Base-by-base conservation (phyloP, 768 basidiomycete genomes). In the Brasilioporus rufonigricans region DNA sequence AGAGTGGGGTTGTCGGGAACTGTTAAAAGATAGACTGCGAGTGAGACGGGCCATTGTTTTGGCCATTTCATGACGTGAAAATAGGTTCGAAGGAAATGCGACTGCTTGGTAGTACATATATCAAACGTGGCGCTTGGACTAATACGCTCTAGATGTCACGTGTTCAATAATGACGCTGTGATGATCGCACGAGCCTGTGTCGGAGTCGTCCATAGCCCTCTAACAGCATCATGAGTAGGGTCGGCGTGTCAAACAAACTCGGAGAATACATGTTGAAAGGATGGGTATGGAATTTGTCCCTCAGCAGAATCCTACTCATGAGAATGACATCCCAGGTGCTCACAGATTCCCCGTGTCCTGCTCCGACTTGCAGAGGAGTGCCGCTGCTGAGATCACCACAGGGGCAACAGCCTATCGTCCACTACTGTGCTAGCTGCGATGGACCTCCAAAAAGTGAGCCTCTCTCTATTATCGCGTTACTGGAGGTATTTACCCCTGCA, bases 231-330 rank as follows among this genome's bases (percentile, higher is more conserved):
- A 86, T 86, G 84, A 73, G 73, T 36, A 77, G 73, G 26, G 71
- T 83, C 40, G 68, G 86, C 61, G 77, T 87, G 11, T 82, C 89
- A n/a, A 71, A 71, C 55, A 78, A 73, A 36, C 77, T 91, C 16
- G 87, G 87, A 5, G 80, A 85, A 58, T 86, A 81, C 57, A 83
- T 92, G 83, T 73, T 90, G 59, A 84, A 81, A 68, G 89, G 89
- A 61, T 90, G 88, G 88, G 89, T 88, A 55, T 24, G 60, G 14
- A 9, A 14, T 0, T 21, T 16, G 5, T 24, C 19, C 8, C 39
- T 44, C 4, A 19, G 16, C 16, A 23, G 36, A 46, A 19, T 41
- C 16, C 6, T 38, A 29, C 61, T 66, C 7, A 67, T 33, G 7
- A 19, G 33, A 50, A 45, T 27, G 27, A 52, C 29, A 43, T 40